A percentile compares a stretch with the other conserved stretches of the same genome.
Evolutionary conservation across 192 early-diverging fungal species (phyloP).

Genomic region (Coemansia sp.): DNA sequence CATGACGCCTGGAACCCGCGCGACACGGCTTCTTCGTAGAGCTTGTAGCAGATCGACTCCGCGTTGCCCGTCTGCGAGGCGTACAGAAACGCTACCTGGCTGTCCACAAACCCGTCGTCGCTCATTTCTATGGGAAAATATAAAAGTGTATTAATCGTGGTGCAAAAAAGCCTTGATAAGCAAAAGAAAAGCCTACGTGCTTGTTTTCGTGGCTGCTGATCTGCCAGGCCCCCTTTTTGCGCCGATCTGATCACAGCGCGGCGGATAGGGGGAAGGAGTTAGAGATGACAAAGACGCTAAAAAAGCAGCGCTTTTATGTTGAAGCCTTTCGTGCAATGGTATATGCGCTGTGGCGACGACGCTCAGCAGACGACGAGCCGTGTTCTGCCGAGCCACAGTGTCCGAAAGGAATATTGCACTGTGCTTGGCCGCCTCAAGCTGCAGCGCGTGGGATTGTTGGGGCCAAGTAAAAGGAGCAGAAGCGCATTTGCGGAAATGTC

Average conservation of each 20-base stretch:
- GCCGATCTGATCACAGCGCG: too few relatives aligned
- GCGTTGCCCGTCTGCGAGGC: conserved; percentile 96
- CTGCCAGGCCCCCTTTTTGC: neutral
- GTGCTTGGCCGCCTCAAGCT: too few relatives aligned
- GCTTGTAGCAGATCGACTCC: conserved; percentile 86
- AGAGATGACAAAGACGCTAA: too few relatives aligned
- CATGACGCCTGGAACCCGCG: conserved; percentile 68
- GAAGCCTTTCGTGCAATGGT: too few relatives aligned
- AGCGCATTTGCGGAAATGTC: neutral
- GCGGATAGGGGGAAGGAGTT: too few relatives aligned
- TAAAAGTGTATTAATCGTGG: neutral
- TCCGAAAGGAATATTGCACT: too few relatives aligned
- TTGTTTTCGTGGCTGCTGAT: neutral
- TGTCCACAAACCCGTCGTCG: conserved; percentile 13
- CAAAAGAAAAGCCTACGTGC: too few relatives aligned
- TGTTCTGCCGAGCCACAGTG: too few relatives aligned
- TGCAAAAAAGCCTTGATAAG: too few relatives aligned
- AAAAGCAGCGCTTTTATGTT: too few relatives aligned
- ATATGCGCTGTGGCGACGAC: too few relatives aligned
- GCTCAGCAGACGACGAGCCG: too few relatives aligned
- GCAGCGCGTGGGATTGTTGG: neutral
- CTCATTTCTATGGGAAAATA: neutral
- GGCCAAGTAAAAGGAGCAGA: neutral
- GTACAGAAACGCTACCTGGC: conserved; percentile 58
- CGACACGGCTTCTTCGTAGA: conserved; percentile 71